Conservation (phyloP, 805 yeast species). For the Yamadazyma laniorum region DNA sequence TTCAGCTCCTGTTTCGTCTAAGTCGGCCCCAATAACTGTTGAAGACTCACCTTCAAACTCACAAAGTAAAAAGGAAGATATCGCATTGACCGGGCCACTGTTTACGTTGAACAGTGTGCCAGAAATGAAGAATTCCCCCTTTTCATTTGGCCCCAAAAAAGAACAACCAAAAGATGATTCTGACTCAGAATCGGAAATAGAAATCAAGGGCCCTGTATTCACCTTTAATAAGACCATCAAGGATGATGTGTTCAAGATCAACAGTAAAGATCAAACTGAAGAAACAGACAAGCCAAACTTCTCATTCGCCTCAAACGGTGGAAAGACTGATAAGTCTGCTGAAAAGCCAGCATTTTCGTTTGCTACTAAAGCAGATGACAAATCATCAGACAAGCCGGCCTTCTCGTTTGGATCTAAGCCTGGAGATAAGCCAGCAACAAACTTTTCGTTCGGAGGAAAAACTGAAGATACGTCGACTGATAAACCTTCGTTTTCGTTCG, state of each 20-base stretch:
- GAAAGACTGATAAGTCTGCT: slow-evolving; percentile 1
- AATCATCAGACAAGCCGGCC: slow-evolving; percentile 13
- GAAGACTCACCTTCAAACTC: slow-evolving; percentile 16
- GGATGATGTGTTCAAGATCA: slow-evolving; percentile 32
- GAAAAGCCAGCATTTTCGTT: slow-evolving; percentile 24
- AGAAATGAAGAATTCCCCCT: slow-evolving; percentile 34
- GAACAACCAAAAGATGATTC: slow-evolving; percentile 19
- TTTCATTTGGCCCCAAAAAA: slow-evolving; percentile 35
- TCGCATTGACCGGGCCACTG: slow-evolving; percentile 36
- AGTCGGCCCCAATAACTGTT: neutral
- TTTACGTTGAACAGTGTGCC: slow-evolving; percentile 30
- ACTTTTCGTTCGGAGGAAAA: slow-evolving; percentile 18
- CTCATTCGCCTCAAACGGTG: slow-evolving; percentile 12
- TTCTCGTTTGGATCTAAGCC: slow-evolving; percentile 23
- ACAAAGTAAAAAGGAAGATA: slow-evolving; percentile 23
- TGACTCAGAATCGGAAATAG: slow-evolving; percentile 51
- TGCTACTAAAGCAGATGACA: slow-evolving; percentile 11
- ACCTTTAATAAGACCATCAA: slow-evolving; percentile 37
- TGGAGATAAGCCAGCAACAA: slow-evolving; percentile 13
- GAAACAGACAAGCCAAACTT: slow-evolving; percentile 12
- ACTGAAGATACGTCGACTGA: slow-evolving; percentile 7
- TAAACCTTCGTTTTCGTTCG: slow-evolving; percentile 15
- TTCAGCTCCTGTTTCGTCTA: slow-evolving; percentile 1
- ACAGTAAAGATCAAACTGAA: neutral
- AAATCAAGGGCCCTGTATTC: slow-evolving; percentile 74